Percentiles rank a stretch among this genome's conserved stretches.
phyloP scores from a whole-genome alignment of 1,139 yeast species.

The Suhomyces anneliseae region DNA sequence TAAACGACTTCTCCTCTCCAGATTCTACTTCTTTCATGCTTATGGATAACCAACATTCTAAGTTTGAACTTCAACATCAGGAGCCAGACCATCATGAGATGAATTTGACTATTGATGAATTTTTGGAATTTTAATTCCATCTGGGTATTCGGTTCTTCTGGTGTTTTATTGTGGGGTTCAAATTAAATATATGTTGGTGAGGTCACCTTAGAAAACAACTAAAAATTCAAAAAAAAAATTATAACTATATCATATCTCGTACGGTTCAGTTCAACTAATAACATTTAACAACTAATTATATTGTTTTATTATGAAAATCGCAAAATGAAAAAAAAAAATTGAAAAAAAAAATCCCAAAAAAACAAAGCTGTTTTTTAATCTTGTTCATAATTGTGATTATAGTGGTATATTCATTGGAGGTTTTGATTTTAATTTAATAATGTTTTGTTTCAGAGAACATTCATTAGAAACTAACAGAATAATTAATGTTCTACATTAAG shows the following conservation, averaged over 20 bases:
- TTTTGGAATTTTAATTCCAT: constrained; percentile 23
- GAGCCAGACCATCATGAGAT: constrained; percentile 12
- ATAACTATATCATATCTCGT: constrained; percentile 3
- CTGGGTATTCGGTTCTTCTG: constrained; percentile 3
- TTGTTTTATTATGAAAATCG: background rate
- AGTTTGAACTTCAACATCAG: constrained; percentile 6
- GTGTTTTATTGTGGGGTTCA: constrained; percentile 5
- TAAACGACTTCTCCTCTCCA: constrained; percentile 14
- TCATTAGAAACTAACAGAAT: background rate
- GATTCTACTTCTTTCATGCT: constrained; percentile 9
- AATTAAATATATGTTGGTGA: constrained; percentile 2
- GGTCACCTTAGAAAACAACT: background rate
- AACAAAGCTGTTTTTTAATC: constrained; percentile 17
- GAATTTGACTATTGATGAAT: constrained; percentile 29
- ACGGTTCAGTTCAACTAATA: constrained; percentile 11
- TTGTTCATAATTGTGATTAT: background rate
- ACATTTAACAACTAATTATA: constrained; percentile 1
- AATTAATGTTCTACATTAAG: background rate
- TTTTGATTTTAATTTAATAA: background rate
- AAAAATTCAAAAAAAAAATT: constrained; percentile 8
- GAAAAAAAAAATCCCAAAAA: constrained; percentile 14
- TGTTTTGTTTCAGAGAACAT: background rate
- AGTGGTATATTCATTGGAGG: background rate
- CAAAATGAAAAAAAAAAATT: constrained; percentile 11
- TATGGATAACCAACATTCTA: constrained; percentile 4